A percentile compares a stretch with the other conserved stretches of the same genome.
Conservation (phyloP, 371 early-diverging fungal species). For the Mucor ambiguus region DNA sequence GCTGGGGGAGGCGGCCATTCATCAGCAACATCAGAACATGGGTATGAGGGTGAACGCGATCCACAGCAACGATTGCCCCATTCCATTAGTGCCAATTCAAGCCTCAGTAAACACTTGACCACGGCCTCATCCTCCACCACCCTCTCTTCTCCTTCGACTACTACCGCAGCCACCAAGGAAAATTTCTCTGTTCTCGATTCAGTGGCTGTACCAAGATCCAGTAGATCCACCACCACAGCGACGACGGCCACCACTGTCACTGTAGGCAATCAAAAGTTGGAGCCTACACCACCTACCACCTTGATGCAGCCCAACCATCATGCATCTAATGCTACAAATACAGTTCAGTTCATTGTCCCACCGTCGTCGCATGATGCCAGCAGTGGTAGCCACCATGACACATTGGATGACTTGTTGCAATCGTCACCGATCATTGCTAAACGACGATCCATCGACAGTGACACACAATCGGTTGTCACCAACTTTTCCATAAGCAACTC, state of each 20-base stretch:
- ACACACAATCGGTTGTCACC: constrained; percentile 57
- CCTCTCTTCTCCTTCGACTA: not conserved
- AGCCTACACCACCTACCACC: not conserved
- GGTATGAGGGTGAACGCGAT: not conserved
- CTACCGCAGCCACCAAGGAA: not conserved
- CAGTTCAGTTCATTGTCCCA: constrained; percentile 16
- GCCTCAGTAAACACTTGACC: constrained; percentile 10
- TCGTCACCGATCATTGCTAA: constrained; percentile 38
- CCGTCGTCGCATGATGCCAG: not conserved
- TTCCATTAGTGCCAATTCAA: constrained; percentile 8
- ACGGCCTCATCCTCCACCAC: constrained; percentile 12
- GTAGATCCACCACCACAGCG: constrained; percentile 27
- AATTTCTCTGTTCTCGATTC: constrained; percentile 10
- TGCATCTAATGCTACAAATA: not conserved
- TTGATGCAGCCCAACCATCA: not conserved
- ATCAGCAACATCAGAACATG: not conserved
- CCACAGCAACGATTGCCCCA: not conserved
- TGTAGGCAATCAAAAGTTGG: constrained; percentile 20
- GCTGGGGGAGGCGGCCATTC: constrained; percentile 20
- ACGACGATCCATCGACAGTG: constrained; percentile 52
- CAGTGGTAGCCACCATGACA: constrained; percentile 16
- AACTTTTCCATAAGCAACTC: constrained; percentile 59
- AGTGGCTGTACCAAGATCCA: constrained; percentile 7
- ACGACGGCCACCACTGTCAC: constrained; percentile 32
- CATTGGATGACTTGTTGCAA: constrained; percentile 28